Evolutionary conservation across 495 filamentous ascomycete genomes (phyloP), one percentile per base, ranked within the genome.

Genomic region (Cudoniella acicularis): DNA sequence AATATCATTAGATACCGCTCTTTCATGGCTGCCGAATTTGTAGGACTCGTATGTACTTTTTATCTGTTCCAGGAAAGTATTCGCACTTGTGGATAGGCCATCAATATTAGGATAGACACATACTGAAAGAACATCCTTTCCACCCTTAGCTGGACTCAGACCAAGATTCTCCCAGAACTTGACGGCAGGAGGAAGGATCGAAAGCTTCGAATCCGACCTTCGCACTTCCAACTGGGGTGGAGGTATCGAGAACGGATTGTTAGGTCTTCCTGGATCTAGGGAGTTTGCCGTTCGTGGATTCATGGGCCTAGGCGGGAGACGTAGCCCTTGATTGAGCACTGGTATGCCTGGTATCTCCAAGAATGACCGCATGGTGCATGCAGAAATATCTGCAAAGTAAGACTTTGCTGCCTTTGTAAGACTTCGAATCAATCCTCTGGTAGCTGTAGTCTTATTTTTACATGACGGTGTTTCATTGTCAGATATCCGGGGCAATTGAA

Each of bases 101-200:
- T 84, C 79, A 25, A 76, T 71, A 36, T 76, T 69, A 8, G 92
- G 91, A 66, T 88, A 87, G n/a, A 97, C 78, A 63, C 90, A 95
- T 64, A 91, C 84, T 11, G 86, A 83, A 10, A 82, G 81, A 25
- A 97, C 77, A 65, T 96, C 83, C 71, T 97, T 99, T 1, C 76
- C 61, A 0, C 90, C 91, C 68, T 84, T 82, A 27, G 84, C 81
- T 18, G 95, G 94, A 18, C 83, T 85, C 22, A 99, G 79, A 3
- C 90, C 88, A 59, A 98, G 79, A 21, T 87, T 88, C 62, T 98
- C 92, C 95, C 95, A 98, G 65, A 98, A 99, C 0, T 80, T 68
- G 9, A 96, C 68, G 1, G 90, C 87, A 4, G 92, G 78, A 9
- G 93, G 90, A 41, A 96, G 75, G 27, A 96, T 76, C 36, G 95